A percentile compares a stretch with the other conserved stretches of the same genome.
Conservation (phyloP, 148 eudicot species). For the Rhododendron mucronatum region DNA sequence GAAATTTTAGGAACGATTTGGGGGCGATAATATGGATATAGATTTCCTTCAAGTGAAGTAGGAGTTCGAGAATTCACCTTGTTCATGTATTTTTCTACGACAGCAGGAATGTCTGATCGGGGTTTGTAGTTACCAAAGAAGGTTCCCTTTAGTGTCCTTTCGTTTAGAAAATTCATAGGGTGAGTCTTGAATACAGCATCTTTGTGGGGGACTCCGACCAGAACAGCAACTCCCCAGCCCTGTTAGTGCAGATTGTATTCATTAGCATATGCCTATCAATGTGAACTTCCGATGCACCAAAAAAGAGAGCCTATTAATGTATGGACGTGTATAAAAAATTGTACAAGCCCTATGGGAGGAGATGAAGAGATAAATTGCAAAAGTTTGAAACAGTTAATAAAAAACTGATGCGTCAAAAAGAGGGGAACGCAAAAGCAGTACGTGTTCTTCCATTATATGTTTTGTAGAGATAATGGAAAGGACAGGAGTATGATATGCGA, state of each 20-base stretch:
- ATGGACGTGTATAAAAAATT: background rate
- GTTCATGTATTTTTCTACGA: constrained; percentile 73
- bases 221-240: constrained; percentile 97
- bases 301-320: background rate
- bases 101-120: constrained; percentile 51
- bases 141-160: constrained; percentile 78
- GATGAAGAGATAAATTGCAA: background rate
- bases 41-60: background rate
- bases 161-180: constrained; percentile 28
- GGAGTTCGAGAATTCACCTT: constrained; percentile 28
- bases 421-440: background rate
- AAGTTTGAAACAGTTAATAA: background rate
- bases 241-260: constrained; percentile 8
- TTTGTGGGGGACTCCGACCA: constrained; percentile 75
- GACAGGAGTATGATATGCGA: background rate
- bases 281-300: too few relatives aligned
- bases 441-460: background rate
- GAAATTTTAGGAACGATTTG: background rate
- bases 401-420: background rate
- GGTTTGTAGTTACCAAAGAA: constrained; percentile 90
- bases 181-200: constrained; percentile 71
- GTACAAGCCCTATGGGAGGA: background rate
- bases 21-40: background rate
- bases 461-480: background rate
- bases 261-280: background rate